Evolutionary conservation across 208 protist species (phyloP), one percentile per base, ranked within the genome.

Genomic region (Angomonas ambiguus): DNA sequence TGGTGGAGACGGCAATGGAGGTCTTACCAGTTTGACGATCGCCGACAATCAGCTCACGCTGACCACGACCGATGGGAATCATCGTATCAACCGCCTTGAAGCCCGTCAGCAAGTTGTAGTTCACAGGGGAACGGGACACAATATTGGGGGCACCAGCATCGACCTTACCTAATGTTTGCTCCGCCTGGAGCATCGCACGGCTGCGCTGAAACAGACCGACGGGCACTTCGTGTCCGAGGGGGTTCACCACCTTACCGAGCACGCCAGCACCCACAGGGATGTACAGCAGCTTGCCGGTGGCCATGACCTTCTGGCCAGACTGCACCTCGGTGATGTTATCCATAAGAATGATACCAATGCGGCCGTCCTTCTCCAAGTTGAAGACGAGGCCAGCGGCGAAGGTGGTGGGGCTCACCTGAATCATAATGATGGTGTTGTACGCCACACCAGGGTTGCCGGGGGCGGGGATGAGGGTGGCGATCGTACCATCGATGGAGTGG

Each of bases 21-120:
- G 93, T 97, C 79, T 97, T 96, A 38, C 93, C 93, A 22, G 91
- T 96, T 78, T 97, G 93, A 62, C 93, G 89, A 80, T 97, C 93
- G 58, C 93, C 93, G 56, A 97, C 91, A 70, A 97, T 97, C 58
- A 97, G 71, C 85, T 97, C 91, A 74, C 93, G 90, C 83, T 97
- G 93, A 31, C 93, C 94, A 70, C 94, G 90, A 51, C 94, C 94
- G 69, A 97, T 91, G 32, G 94, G 94, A 67, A 97, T 93, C 72
- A 98, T 87, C 49, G 91, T 87, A 77, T 98, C 94, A 28, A 97
- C 83, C 55, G 85, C 83, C 81, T 96, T 98, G 71, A 97, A 85
- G 45, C 94, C 94, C 18, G 89, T 97, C 65, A 96, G 83, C 71
- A 98, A 82, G 64, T 95, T 94, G 85, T 97, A 95, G 83, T 94